phyloP scores from a whole-genome alignment of 2,329 filamentous ascomycete species.

The Nakataea oryzae region DNA sequence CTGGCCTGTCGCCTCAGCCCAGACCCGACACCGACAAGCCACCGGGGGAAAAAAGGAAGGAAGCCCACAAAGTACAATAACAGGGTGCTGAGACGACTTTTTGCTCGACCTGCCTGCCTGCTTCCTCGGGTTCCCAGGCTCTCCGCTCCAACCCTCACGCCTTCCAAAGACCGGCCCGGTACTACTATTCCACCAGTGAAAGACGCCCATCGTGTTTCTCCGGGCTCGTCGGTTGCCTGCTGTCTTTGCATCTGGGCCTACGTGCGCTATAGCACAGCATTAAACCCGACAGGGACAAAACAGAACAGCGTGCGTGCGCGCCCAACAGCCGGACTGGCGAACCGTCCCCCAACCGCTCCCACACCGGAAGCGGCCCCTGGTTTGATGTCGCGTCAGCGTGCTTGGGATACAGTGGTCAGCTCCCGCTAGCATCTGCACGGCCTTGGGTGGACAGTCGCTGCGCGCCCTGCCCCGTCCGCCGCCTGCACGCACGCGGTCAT shows the following conservation, averaged over 20 bases:
- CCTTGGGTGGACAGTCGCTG: neutral
- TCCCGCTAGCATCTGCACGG: neutral
- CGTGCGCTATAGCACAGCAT: neutral
- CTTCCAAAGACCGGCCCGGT: neutral
- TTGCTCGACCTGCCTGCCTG: neutral
- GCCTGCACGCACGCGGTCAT: conserved; percentile 11
- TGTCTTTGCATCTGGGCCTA: neutral
- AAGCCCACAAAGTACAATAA: neutral
- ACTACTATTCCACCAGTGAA: neutral
- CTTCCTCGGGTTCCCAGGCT: neutral
- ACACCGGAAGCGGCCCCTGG: neutral
- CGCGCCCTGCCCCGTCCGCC: neutral
- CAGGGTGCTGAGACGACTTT: neutral
- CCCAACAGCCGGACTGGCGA: too few relatives aligned
- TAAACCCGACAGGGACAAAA: neutral
- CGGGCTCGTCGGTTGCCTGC: neutral
- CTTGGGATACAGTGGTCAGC: neutral
- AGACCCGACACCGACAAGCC: neutral
- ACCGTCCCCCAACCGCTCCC: too few relatives aligned
- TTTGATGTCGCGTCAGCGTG: neutral
- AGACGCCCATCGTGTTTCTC: neutral
- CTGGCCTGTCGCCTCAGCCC: neutral
- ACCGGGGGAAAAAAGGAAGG: neutral
- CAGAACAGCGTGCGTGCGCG: neutral
- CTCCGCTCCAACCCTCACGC: neutral